These are phyloP conservation scores for Wakefieldia striispora DNA, from an alignment of 768 basidiomycete species.

Conservation along the genomic window DNA sequence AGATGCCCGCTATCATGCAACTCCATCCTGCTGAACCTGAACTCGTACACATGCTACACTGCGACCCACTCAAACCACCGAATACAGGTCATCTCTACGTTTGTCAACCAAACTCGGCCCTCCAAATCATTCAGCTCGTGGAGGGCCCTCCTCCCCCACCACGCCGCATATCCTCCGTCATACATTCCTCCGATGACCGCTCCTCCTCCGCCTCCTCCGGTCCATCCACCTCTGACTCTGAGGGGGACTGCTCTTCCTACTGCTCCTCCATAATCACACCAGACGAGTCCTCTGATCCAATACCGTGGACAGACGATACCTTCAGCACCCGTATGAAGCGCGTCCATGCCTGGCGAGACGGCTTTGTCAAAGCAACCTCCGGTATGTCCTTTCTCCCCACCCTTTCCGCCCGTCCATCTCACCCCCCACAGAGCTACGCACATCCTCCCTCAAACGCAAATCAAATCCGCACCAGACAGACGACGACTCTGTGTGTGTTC, in stretches of 20 bases:
- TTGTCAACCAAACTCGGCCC: conserved; percentile 46
- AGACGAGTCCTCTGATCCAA: conserved; percentile 34
- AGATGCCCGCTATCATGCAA: conserved; percentile 26
- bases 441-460: conserved; percentile 49
- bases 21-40: conserved; percentile 11
- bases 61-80: conserved; percentile 36
- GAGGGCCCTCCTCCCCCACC: conserved; percentile 56
- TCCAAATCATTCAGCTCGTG: conserved; percentile 73
- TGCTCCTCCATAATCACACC: conserved; percentile 63
- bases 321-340: conserved; percentile 58
- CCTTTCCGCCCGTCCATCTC: conserved; percentile 1
- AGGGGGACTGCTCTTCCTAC: conserved; percentile 62
- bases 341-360: conserved; percentile 70
- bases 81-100: conserved; percentile 43
- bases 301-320: conserved; percentile 45
- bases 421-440: conserved; percentile 16
- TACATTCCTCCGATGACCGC: conserved; percentile 37
- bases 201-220: conserved; percentile 39
- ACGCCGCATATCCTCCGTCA: conserved; percentile 36
- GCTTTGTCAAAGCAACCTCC: conserved; percentile 45
- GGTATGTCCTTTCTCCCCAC: conserved; percentile 34
- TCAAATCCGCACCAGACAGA: conserved; percentile 37
- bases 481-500: conserved; percentile 40
- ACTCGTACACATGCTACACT: conserved; percentile 25
- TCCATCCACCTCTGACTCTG: conserved; percentile 34